Evolutionary conservation across 2,329 filamentous ascomycete genomes (phyloP).

Genomic region (Colletotrichum sp.): DNA sequence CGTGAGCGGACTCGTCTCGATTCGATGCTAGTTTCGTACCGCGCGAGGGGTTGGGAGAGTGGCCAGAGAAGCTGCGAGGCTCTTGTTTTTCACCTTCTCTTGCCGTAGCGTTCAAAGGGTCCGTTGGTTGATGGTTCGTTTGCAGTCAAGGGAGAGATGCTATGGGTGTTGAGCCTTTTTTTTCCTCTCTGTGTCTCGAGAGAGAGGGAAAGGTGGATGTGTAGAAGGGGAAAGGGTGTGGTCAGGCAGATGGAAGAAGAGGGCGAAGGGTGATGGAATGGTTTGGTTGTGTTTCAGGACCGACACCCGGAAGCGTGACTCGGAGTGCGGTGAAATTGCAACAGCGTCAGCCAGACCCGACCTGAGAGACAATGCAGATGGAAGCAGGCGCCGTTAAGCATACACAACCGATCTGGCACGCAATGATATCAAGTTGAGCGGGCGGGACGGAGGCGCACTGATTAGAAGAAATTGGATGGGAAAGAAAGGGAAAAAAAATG

Average conservation of each 20-base stretch:
- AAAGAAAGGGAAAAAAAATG: not conserved
- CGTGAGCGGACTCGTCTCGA: conserved; percentile 21
- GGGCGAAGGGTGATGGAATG: conserved; percentile 5
- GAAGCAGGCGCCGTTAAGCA: not conserved
- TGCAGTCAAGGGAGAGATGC: not conserved
- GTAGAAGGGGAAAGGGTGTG: not conserved
- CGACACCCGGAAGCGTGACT: conserved; percentile 20
- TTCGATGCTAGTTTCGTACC: conserved; percentile 19
- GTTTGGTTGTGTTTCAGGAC: conserved; percentile 22
- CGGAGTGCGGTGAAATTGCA: conserved; percentile 17
- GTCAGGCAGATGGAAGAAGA: not conserved
- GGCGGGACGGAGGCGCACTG: not conserved
- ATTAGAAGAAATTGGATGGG: not conserved
- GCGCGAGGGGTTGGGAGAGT: conserved; percentile 9
- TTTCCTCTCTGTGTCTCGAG: not conserved
- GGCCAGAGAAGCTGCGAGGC: not conserved
- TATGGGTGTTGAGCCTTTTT: not conserved
- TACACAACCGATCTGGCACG: conserved; percentile 6
- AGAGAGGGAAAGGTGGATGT: not conserved
- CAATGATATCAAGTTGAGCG: not conserved
- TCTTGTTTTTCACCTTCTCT: not conserved
- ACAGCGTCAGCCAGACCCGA: conserved; percentile 3
- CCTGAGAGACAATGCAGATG: not conserved
- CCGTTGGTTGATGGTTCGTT: not conserved
- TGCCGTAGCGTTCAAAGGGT: not conserved